Evolutionary conservation across 768 basidiomycete species (phyloP).

Genomic region (Termitomyces titanicus): DNA sequence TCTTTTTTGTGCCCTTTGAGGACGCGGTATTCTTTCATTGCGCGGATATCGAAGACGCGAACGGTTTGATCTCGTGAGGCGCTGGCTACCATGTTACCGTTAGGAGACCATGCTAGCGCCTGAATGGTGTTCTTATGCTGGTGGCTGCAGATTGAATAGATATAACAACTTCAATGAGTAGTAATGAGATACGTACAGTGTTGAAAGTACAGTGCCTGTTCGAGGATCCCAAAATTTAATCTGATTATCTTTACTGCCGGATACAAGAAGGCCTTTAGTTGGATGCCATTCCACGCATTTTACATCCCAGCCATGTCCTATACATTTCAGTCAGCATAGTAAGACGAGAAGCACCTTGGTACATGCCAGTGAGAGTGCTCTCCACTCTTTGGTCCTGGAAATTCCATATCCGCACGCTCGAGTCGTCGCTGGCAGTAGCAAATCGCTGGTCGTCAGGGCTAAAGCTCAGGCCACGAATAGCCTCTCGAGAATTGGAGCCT

Average conservation of each 20-base stretch:
- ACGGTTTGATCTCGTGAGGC: constrained; percentile 94
- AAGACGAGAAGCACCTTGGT: neutral
- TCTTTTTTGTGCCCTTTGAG: constrained; percentile 98
- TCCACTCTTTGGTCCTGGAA: constrained; percentile 92
- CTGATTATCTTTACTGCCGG: constrained; percentile 95
- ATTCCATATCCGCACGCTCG: constrained; percentile 91
- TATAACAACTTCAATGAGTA: neutral
- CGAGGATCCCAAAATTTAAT: constrained; percentile 99
- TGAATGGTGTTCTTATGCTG: constrained; percentile 98
- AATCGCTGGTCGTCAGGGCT: constrained; percentile 90
- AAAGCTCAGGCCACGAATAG: constrained; percentile 88
- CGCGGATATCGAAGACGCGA: constrained; percentile 95
- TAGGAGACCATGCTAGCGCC: constrained; percentile 88
- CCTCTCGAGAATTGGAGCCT: constrained; percentile 83
- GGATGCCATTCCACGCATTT: constrained; percentile 99
- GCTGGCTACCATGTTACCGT: constrained; percentile 91
- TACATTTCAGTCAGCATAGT: neutral
- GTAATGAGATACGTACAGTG: constrained; percentile 53
- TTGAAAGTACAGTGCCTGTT: constrained; percentile 85
- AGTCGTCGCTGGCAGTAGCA: constrained; percentile 94
- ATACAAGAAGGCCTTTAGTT: constrained; percentile 90
- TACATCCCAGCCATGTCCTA: constrained; percentile 99
- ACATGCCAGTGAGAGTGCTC: constrained; percentile 74
- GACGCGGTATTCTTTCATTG: constrained; percentile 92
- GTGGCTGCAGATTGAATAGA: constrained; percentile 50